Evolutionary conservation across 192 early-diverging fungal genomes (phyloP).

Genomic region (Mortierella antarctica): DNA sequence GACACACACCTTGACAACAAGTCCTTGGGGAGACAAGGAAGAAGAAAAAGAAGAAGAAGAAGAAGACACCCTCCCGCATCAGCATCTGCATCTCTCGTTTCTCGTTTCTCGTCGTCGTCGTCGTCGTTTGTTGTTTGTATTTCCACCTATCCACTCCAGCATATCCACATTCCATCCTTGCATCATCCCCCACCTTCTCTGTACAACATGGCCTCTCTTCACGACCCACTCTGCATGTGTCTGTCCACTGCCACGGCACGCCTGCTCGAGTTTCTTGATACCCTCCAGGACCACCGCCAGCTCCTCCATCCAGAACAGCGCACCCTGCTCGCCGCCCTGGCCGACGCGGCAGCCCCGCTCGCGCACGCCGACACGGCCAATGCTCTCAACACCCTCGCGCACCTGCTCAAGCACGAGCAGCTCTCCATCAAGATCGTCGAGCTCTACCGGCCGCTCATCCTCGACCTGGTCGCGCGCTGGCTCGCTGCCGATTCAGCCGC

Average conservation of each 20-base stretch:
- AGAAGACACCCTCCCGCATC: no score
- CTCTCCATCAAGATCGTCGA: conserved; percentile 51
- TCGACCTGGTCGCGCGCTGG: conserved; percentile 88
- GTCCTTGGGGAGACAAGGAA: no score
- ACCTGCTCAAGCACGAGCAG: conserved; percentile 39
- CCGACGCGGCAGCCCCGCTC: conserved; percentile 1
- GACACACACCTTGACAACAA: no score
- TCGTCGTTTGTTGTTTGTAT: no score
- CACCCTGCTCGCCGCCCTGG: conserved; percentile 19
- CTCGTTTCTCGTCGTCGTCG: neutral
- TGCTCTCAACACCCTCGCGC: conserved; percentile 36
- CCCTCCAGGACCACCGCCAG: conserved; percentile 3
- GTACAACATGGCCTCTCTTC: conserved; percentile 38
- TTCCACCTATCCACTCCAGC: neutral
- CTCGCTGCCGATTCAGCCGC: conserved; percentile 49
- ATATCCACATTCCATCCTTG: conserved; percentile 4
- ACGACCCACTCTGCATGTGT: conserved; percentile 51
- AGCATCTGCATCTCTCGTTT: conserved; percentile 8
- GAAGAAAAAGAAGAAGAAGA: no score
- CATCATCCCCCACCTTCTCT: neutral
- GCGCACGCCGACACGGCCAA: conserved; percentile 19
- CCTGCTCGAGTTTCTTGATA: conserved; percentile 52
- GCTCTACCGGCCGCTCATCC: conserved; percentile 78
- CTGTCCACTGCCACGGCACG: conserved; percentile 37
- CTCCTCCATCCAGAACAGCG: conserved; percentile 25